Evolutionary conservation across 192 early-diverging fungal species (phyloP), one percentile per base, ranked within the genome.

Genomic region (Podila verticillata): DNA sequence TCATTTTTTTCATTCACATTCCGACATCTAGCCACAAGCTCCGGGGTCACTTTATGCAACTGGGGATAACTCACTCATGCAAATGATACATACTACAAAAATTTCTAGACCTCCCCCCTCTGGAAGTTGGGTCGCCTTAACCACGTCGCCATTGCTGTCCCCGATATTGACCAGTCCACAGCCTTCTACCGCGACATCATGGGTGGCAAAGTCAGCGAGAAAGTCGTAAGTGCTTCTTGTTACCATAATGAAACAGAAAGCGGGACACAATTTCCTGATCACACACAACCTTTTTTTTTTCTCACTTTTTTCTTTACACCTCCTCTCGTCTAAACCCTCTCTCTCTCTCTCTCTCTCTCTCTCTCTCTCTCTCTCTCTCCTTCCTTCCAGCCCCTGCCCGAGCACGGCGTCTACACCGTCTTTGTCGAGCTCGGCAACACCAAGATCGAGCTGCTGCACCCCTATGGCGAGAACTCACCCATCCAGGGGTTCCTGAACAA

Each of bases 401-500:
- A 95, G 62, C 94, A 95, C 74, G 94, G 94, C 24, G 94, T 95
- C 13, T 93, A 91, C 81, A 95, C 94, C 2, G 92, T 95, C 3
- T 95, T 95, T 86, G 91, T 95, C 4, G 87, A 93, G 68, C 84
- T 95, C 57, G 94, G 92, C 8, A 94, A 95, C 83, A 95, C 94
- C 51, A 95, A 95, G 84, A 92, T 94, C 48, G 94, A 95, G 82
- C 83, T 95, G 24, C 77, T 95, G 29, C 89, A 92, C 65, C 92
- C 92, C 3, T 86, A 87, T 29, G 93, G 92, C 49, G 92, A 91
- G 10, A 90, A 89, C 66, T 91, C 89, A 47, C 94, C 94, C 31
- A 95, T 95, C 64, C 83, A 87, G 29, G 90, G 89, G 31, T 95
- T 94, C 74, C 75, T 96, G 29, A 89, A 89, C 39, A 94, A 93